A percentile compares a stretch with the other conserved stretches of the same genome.
Evolutionary conservation across 176 grass and related monocot genomes (phyloP).

Genomic region (Phoenix dactylifera): DNA sequence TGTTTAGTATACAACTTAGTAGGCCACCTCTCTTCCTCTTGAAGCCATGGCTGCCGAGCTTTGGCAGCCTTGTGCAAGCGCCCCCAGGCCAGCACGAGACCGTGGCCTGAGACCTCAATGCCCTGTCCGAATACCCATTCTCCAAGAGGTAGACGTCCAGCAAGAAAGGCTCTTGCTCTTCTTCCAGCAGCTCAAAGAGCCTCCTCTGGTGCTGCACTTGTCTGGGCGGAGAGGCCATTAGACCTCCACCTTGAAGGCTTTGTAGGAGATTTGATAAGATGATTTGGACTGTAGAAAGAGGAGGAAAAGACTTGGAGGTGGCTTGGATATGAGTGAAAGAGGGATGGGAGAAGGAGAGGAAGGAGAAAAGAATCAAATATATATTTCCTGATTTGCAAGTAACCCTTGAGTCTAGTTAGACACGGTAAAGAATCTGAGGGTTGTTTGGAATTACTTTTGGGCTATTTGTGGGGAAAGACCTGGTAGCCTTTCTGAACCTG

Average conservation of each 20-base stretch:
- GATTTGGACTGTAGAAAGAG: too few species aligned
- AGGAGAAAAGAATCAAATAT: conserved; percentile 15
- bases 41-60: conserved; percentile 45
- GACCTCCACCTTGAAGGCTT: too few species aligned
- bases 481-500: too few species aligned
- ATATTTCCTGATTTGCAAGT: conserved; percentile 6
- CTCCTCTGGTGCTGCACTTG: conserved; percentile 39
- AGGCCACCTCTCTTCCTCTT: conserved; percentile 26
- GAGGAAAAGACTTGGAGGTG: too few species aligned
- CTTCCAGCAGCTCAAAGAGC: conserved; percentile 88
- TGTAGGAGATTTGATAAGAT: too few species aligned
- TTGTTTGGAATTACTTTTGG: background rate
- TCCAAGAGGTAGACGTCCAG: conserved; percentile 50
- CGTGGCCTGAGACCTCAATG: conserved; percentile 8
- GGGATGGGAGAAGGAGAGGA: conserved; percentile 16
- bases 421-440: background rate
- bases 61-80: conserved; percentile 39
- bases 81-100: conserved; percentile 25
- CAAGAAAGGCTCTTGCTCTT: conserved; percentile 96
- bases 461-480: conserved; percentile 9
- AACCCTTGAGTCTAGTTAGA: conserved; percentile 1
- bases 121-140: conserved; percentile 28
- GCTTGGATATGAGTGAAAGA: conserved; percentile 1
- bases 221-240: conserved; percentile 24
- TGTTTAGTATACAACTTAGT: conserved; percentile 14